phyloP scores from a whole-genome alignment of 176 grass and related monocot genomes.

The Carex scoparia region DNA sequence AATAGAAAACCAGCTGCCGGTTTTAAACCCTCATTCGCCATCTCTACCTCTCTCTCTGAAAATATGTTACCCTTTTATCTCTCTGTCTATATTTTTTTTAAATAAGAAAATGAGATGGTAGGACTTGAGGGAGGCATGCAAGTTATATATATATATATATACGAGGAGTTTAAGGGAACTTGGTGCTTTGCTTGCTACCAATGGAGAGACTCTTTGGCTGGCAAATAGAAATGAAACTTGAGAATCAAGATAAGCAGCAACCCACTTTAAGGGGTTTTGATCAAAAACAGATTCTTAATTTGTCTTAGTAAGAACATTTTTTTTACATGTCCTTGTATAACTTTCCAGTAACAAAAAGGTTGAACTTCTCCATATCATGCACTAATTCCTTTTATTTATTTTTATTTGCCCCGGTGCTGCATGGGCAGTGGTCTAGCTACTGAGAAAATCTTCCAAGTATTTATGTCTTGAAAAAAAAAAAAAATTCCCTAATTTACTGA shows the following conservation, averaged over 20 bases:
- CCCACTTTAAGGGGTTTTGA: not conserved
- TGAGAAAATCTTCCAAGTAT: not conserved
- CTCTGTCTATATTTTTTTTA: not conserved
- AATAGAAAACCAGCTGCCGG: slow-evolving; percentile 56
- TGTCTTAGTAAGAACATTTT: not conserved
- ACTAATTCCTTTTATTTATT: not conserved
- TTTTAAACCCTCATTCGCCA: slow-evolving; percentile 54
- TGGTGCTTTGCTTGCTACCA: slow-evolving; percentile 69
- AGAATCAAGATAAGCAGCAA: slow-evolving; percentile 61
- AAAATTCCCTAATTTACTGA: not conserved
- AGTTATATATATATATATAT: slow-evolving; percentile 26
- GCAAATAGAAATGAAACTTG: slow-evolving; percentile 39
- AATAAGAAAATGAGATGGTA: not conserved
- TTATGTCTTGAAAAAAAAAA: not conserved
- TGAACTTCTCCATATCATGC: not conserved
- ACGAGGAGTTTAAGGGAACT: slow-evolving; percentile 1
- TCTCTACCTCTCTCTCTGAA: not conserved
- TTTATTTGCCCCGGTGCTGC: no score
- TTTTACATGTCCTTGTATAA: not conserved
- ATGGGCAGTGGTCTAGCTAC: no score
- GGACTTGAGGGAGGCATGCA: not conserved
- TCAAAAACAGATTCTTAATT: not conserved
- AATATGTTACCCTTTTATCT: not conserved
- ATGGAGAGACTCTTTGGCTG: slow-evolving; percentile 24
- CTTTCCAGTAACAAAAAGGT: not conserved